Conservation (phyloP, 441 rosid species). For the Gossypium davidsonii region DNA sequence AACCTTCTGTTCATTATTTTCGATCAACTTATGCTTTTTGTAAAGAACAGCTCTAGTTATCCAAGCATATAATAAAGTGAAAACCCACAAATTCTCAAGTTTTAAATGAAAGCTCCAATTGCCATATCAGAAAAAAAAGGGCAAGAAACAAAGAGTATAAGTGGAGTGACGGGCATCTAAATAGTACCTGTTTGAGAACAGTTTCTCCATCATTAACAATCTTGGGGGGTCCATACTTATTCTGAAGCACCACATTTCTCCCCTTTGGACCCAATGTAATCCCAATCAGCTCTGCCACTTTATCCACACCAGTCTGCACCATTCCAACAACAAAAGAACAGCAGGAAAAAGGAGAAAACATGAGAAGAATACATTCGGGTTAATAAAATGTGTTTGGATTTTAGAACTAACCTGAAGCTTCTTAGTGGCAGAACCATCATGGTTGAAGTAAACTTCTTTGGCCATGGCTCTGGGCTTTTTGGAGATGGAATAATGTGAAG, state of each 20-base stretch:
- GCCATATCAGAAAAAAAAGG: not conserved
- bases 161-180: not conserved
- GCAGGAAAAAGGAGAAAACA: no score
- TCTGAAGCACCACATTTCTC: constrained; percentile 79
- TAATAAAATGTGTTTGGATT: not conserved
- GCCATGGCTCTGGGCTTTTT: constrained; percentile 45
- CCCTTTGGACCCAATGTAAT: constrained; percentile 92
- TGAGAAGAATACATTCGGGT: not conserved
- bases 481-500: constrained; percentile 20
- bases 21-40: not conserved
- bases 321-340: not conserved
- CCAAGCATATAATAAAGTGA: not conserved
- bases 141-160: not conserved
- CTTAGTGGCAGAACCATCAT: constrained; percentile 69
- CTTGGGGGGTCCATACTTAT: constrained; percentile 86
- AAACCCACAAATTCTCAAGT: not conserved
- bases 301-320: constrained; percentile 66
- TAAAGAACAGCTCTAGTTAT: not conserved
- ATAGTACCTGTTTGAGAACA: constrained; percentile 67
- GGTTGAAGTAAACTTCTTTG: constrained; percentile 78
- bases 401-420: constrained; percentile 57
- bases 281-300: constrained; percentile 78
- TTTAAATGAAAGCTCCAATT: not conserved
- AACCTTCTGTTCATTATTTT: not conserved
- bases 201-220: constrained; percentile 94